phyloP scores from a whole-genome alignment of 306 rosid species.

The Citrullus mucosospermus region DNA sequence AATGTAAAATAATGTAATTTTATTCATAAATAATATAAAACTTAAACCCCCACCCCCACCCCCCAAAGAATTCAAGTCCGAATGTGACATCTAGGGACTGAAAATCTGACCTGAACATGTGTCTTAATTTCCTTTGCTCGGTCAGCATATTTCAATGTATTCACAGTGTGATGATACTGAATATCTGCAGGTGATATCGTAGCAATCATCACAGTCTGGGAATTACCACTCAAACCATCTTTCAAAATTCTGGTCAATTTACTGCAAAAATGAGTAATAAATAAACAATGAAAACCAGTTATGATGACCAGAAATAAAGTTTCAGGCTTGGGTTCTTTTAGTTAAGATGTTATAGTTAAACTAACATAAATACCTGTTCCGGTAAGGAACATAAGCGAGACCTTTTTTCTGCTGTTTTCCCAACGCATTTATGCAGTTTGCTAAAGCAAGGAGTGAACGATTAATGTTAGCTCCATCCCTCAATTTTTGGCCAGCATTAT shows the following conservation, averaged over 20 bases:
- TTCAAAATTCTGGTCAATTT: slow-evolving; percentile 55
- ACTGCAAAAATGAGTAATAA: slow-evolving; percentile 22
- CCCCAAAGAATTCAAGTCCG: background rate
- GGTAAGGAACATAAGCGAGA: slow-evolving; percentile 56
- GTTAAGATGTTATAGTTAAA: background rate
- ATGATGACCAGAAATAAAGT: background rate
- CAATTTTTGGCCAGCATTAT: slow-evolving; percentile 41
- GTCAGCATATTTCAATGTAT: slow-evolving; percentile 58
- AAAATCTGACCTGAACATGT: slow-evolving; percentile 41
- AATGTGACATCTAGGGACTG: background rate
- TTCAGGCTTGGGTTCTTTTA: background rate
- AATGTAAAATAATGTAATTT: background rate
- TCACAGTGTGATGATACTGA: slow-evolving; percentile 51
- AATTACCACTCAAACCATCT: slow-evolving; percentile 58
- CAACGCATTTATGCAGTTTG: slow-evolving; percentile 54
- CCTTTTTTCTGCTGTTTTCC: slow-evolving; percentile 59
- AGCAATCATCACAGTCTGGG: slow-evolving; percentile 60
- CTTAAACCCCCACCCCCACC: background rate
- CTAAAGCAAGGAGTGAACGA: slow-evolving; percentile 58
- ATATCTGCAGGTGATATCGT: slow-evolving; percentile 36
- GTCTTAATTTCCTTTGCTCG: slow-evolving; percentile 61
- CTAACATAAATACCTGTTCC: slow-evolving; percentile 34
- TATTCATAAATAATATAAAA: background rate
- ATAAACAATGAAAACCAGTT: slow-evolving; percentile 12
- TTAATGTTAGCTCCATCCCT: slow-evolving; percentile 63